Evolutionary conservation across 2,329 filamentous ascomycete species (phyloP).

Genomic region (Thelonectria blattea): DNA sequence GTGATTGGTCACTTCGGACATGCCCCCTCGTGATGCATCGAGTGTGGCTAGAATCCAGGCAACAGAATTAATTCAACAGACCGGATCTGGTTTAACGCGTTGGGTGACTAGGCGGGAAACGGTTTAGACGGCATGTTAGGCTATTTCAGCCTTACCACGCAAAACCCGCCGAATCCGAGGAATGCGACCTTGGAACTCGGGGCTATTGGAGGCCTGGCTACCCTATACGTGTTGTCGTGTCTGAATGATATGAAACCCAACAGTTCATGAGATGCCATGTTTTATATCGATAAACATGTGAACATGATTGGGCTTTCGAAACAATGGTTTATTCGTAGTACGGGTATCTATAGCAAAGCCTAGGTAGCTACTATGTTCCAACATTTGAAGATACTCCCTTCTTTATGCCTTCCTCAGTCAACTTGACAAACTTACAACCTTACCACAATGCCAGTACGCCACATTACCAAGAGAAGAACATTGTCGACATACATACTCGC

Average conservation of each 20-base stretch:
- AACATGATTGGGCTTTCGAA: no score
- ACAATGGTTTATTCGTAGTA: no score
- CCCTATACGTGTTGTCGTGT: not conserved
- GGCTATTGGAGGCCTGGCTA: not conserved
- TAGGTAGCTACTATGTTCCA: no score
- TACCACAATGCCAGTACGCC: no score
- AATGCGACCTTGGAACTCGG: not conserved
- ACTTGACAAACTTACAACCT: no score
- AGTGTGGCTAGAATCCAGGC: not conserved
- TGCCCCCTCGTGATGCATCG: not conserved
- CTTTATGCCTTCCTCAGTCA: no score
- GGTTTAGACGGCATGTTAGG: not conserved
- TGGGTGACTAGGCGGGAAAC: not conserved
- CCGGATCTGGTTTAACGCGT: not conserved
- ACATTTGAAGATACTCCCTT: no score
- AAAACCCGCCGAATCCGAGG: not conserved
- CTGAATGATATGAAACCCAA: no score
- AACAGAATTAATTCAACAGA: not conserved
- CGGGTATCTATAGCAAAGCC: no score
- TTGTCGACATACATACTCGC: no score
- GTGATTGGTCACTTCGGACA: not conserved
- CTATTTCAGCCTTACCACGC: constrained; percentile 1
- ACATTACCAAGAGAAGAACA: no score
- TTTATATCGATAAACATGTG: no score
- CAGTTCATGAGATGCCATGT: not conserved